Evolutionary conservation across 805 yeast genomes (phyloP).

Genomic region (Kodamaea neixiangensis): DNA sequence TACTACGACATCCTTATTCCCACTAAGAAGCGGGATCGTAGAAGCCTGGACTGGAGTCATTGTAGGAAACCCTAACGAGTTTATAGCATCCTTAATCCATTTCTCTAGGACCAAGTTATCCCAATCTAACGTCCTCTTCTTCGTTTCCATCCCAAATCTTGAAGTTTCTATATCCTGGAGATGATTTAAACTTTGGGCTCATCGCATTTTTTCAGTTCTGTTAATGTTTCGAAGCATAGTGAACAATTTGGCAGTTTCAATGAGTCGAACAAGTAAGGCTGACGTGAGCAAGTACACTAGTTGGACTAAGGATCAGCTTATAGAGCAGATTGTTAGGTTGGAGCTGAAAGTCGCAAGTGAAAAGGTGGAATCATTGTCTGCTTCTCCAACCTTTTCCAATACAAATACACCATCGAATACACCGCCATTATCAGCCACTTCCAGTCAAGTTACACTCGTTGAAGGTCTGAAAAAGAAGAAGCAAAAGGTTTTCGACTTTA

Average conservation of each 20-base stretch:
- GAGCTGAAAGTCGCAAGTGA: conserved; percentile 35
- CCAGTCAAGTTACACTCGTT: neutral
- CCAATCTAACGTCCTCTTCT: conserved; percentile 59
- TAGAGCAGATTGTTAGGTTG: conserved; percentile 55
- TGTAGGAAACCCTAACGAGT: conserved; percentile 68
- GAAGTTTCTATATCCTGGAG: neutral
- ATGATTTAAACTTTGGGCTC: neutral
- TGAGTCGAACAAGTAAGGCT: conserved; percentile 4
- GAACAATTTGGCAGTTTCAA: conserved; percentile 5
- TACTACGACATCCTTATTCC: conserved; percentile 91
- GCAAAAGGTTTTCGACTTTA: conserved; percentile 60
- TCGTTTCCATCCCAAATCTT: conserved; percentile 20
- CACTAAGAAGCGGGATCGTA: conserved; percentile 79
- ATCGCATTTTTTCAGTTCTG: conserved; percentile 3
- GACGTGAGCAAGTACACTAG: conserved; percentile 42
- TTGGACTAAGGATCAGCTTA: conserved; percentile 69
- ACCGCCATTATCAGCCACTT: neutral
- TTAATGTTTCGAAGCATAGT: conserved; percentile 6
- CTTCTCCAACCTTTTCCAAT: neutral
- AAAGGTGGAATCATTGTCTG: neutral
- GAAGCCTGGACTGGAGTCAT: conserved; percentile 99
- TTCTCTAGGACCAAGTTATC: conserved; percentile 50
- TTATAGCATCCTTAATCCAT: conserved; percentile 72
- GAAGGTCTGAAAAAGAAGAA: conserved; percentile 19
- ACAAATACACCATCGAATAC: neutral